These are phyloP conservation scores for Lactifluus rugatus DNA, from an alignment of 768 basidiomycete genomes.

Conservation along the genomic window DNA sequence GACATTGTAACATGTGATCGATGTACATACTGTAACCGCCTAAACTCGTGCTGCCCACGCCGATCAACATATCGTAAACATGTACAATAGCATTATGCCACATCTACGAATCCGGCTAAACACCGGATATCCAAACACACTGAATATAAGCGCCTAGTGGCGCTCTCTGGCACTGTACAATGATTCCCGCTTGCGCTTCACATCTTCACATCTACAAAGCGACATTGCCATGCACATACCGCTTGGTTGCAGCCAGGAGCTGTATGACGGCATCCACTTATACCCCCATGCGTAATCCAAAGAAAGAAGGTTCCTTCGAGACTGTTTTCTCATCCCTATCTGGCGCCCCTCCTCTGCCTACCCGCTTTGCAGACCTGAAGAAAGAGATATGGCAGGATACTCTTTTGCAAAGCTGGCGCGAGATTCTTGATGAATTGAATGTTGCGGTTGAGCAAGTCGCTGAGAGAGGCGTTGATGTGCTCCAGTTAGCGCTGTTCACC, in stretches of 20 bases:
- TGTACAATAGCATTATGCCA: too few species aligned
- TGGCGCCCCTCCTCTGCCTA: slow-evolving; percentile 36
- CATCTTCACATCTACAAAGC: not conserved
- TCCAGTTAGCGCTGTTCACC: slow-evolving; percentile 12
- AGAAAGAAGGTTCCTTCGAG: slow-evolving; percentile 34
- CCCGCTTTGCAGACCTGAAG: slow-evolving; percentile 54
- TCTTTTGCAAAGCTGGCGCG: slow-evolving; percentile 43
- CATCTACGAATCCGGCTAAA: not conserved
- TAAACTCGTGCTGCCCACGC: slow-evolving; percentile 2
- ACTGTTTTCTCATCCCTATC: slow-evolving; percentile 39
- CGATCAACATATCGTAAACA: too few species aligned
- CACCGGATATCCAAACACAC: too few species aligned
- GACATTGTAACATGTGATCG: slow-evolving; percentile 1
- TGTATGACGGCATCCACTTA: not conserved
- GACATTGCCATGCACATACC: not conserved
- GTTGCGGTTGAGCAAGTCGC: slow-evolving; percentile 39
- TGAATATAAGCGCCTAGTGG: too few species aligned
- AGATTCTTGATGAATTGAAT: slow-evolving; percentile 43
- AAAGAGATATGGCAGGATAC: slow-evolving; percentile 38
- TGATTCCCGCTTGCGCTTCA: not conserved
- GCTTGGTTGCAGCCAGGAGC: not conserved
- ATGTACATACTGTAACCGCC: too few species aligned
- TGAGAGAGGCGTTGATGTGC: slow-evolving; percentile 37
- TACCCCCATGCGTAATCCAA: slow-evolving; percentile 12
- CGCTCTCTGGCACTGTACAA: not conserved